These are phyloP conservation scores for Antitrichia curtipendula DNA, from an alignment of 225 moss, liverwort and hornwort species.

Conservation along the genomic window DNA sequence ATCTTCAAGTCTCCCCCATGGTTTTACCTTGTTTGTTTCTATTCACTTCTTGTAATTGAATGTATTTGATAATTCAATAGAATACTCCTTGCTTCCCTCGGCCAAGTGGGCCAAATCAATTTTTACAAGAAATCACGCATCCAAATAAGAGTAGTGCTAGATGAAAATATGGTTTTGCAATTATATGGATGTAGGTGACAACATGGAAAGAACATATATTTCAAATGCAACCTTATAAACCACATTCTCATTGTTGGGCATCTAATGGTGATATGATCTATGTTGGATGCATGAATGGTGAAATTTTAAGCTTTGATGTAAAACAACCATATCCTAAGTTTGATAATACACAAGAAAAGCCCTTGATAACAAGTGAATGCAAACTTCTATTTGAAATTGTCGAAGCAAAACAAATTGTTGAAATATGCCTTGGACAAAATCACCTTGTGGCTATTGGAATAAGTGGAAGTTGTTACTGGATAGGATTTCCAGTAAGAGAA, in stretches of 20 bases:
- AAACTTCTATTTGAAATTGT: constrained; percentile 15
- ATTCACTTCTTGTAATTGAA: background rate
- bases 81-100: fast-evolving
- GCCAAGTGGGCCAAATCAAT: fast-evolving
- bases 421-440: constrained; percentile 47
- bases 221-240: constrained; percentile 8
- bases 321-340: constrained; percentile 25
- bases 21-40: background rate
- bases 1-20: fast-evolving
- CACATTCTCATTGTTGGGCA: constrained; percentile 75
- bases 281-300: constrained; percentile 58
- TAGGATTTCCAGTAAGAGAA: constrained; percentile 30
- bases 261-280: constrained; percentile 58
- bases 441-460: constrained; percentile 38
- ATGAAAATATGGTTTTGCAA: background rate
- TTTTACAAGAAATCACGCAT: background rate
- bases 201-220: constrained; percentile 41
- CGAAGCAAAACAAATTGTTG: background rate
- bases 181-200: constrained; percentile 30
- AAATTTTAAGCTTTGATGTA: constrained; percentile 61
- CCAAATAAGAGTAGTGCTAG: background rate
- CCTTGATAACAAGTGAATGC: background rate
- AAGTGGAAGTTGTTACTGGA: constrained; percentile 51
- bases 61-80: background rate
- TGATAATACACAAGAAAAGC: background rate